A percentile compares a stretch with the other conserved stretches of the same genome.
phyloP scores from a whole-genome alignment of 495 filamentous ascomycete species.

The Staphylotrichum longicolle region DNA sequence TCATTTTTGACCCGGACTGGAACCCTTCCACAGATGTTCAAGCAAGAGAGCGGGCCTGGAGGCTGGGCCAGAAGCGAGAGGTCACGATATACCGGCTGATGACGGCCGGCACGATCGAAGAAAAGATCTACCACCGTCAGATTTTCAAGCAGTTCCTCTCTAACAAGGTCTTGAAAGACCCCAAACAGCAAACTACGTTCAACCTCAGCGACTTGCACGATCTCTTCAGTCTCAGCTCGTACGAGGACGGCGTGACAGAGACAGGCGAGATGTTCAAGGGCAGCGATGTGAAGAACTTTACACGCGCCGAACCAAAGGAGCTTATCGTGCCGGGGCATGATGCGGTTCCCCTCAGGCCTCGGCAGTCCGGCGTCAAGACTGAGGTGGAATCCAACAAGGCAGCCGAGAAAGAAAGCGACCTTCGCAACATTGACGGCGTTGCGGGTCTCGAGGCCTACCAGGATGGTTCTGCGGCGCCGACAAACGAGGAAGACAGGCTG shows the following conservation, averaged over 20 bases:
- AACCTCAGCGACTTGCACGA: constrained; percentile 84
- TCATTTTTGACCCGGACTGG: constrained; percentile 98
- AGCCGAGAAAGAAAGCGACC: constrained; percentile 32
- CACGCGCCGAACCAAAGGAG: constrained; percentile 42
- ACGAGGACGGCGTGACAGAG: constrained; percentile 69
- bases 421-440: constrained; percentile 40
- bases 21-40: constrained; percentile 93
- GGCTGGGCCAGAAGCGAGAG: constrained; percentile 88
- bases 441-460: constrained; percentile 37
- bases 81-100: constrained; percentile 93
- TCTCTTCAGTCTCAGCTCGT: constrained; percentile 75
- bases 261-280: constrained; percentile 82
- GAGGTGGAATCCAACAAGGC: neutral
- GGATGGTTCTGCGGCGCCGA: constrained; percentile 19
- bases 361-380: neutral
- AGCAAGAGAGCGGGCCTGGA: constrained; percentile 94
- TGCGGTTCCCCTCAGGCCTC: constrained; percentile 13
- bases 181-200: constrained; percentile 84
- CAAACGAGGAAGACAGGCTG: constrained; percentile 60
- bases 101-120: constrained; percentile 96
- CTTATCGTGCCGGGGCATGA: constrained; percentile 26
- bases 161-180: constrained; percentile 90
- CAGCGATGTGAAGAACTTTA: constrained; percentile 64
- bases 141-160: constrained; percentile 96
- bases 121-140: constrained; percentile 98